These are phyloP conservation scores for Rhododendron mucronatum DNA, from an alignment of 148 eudicot genomes.

Conservation along the genomic window DNA sequence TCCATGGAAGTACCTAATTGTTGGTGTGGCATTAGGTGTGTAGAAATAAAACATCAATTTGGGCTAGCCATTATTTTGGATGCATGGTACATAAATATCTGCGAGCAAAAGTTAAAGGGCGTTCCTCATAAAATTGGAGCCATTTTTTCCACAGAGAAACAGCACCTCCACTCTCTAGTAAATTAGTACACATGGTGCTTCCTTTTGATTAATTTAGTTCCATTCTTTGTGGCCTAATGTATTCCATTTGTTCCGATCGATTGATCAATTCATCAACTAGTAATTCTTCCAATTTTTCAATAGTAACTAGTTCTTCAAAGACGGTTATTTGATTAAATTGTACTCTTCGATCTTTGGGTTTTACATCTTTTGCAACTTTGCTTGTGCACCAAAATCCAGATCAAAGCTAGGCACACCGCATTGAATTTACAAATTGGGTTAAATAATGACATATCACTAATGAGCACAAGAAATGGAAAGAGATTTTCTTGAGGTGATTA, in stretches of 20 bases:
- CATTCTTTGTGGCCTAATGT: too few species aligned
- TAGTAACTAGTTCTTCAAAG: neutral
- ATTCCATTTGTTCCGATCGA: too few species aligned
- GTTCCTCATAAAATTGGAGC: neutral
- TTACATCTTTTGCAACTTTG: too few species aligned
- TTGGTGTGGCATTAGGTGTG: neutral
- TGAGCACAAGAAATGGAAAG: neutral
- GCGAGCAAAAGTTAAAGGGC: neutral
- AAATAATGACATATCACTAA: neutral
- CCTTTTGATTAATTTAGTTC: neutral
- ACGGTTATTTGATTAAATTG: neutral
- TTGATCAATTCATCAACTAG: neutral
- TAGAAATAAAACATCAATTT: neutral
- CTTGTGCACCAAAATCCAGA: neutral
- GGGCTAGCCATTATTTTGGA: neutral
- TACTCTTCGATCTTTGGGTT: neutral
- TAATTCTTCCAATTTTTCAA: neutral
- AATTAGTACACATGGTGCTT: neutral
- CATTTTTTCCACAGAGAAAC: neutral
- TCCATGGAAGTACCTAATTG: neutral
- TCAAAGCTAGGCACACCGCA: neutral
- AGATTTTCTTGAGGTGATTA: neutral
- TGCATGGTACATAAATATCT: neutral
- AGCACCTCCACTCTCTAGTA: neutral
- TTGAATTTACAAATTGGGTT: neutral